Base-by-base conservation (phyloP, 2,329 filamentous ascomycete species). In the Pseudonectria foliicola region DNA sequence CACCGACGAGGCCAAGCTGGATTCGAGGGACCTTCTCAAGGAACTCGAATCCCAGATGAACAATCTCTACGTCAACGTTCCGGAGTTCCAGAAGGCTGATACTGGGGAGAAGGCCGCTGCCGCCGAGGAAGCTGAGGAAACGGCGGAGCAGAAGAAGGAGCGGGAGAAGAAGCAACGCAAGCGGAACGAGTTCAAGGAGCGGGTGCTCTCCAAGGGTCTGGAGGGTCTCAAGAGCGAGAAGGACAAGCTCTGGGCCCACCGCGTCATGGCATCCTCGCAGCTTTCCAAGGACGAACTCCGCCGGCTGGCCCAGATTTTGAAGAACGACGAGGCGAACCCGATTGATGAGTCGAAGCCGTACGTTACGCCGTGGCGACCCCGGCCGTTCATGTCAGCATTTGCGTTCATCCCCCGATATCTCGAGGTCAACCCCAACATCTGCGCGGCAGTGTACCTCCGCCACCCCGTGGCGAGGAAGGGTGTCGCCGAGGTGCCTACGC, bases 351-450 rank as follows among this genome's bases (percentile, higher is more conserved):
- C 60, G 38, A 94, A 94, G 64, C 86, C 92, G 4, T 98, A 98
- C 58, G 75, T 75, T 4, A 95, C 89, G 2, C 92, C 92, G 10
- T 98, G 92, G 92, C 67, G 73, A 45, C 92, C 92, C 10, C 75
- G 88, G 37, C 74, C 82, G 34, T 96, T 77, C 63, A 93, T 98
- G 85, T 73, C 77, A 33, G 80, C 89, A 1, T 98, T 98, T 62
- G 88, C 89, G 15, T 95, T 95, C 62, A 88, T 98, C 48, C 92
- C 92, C 10, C 72, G 85, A 35, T 98, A 96, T 61, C 76, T 98
- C 41, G 93, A 98, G 66, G 92, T 98, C 50, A 95, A 96, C 70
- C 92, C 94, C 62, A 93, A 89, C 55, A 84, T 96, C 52, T 98
- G 92, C 63, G 82, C 89, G 1, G 92, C 92, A 10, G 88, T 98